These are phyloP conservation scores for Gamsiella multidivaricata DNA, from an alignment of 192 early-diverging fungal genomes.

Conservation along the genomic window DNA sequence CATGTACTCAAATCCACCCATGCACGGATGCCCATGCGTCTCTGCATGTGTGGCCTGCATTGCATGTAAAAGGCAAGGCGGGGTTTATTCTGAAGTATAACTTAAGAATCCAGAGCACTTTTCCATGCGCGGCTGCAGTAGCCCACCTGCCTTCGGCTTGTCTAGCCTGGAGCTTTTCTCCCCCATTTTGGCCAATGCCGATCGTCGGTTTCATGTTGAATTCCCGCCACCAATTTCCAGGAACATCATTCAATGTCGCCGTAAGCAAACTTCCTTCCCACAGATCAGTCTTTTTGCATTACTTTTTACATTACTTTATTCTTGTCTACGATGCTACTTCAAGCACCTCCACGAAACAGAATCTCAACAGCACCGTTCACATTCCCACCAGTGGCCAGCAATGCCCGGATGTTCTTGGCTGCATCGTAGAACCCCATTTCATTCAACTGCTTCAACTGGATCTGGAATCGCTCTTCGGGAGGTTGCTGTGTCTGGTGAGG, in stretches of 20 bases:
- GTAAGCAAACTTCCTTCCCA: no score
- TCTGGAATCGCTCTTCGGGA: slow-evolving; percentile 72
- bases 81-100: background rate
- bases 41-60: no score
- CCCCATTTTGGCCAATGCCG: no score
- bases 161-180: no score
- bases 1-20: background rate
- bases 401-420: slow-evolving; percentile 87
- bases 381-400: slow-evolving; percentile 83
- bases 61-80: background rate
- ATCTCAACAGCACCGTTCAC: slow-evolving; percentile 93
- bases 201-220: background rate
- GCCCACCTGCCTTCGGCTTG: no score
- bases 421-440: slow-evolving; percentile 98
- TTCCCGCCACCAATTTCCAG: no score
- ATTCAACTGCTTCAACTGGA: slow-evolving; percentile 83
- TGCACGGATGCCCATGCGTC: background rate
- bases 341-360: slow-evolving; percentile 66
- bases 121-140: no score
- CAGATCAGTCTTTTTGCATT: no score
- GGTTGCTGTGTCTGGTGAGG: slow-evolving; percentile 43
- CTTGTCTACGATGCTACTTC: background rate
- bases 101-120: no score
- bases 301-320: background rate
- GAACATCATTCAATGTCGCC: no score